Conservation (phyloP, 257 asterid species). For the Salvia rosmarinus region DNA sequence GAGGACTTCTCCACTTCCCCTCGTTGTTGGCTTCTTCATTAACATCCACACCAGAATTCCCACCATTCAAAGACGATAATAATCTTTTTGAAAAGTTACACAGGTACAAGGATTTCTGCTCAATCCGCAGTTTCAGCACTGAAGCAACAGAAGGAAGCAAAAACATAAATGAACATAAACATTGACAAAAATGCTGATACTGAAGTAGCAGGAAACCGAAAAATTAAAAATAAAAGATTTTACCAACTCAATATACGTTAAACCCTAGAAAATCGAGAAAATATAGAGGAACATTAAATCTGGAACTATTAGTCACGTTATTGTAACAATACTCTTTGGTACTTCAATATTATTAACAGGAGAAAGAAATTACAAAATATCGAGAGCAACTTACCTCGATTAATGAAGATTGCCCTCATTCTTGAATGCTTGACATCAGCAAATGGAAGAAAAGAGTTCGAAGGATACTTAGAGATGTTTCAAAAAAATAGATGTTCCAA, state of each 20-base stretch:
- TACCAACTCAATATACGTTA: not conserved
- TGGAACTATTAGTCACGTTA: not conserved
- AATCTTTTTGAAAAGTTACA: conserved; percentile 43
- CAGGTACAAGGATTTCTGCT: conserved; percentile 39
- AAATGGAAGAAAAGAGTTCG: conserved; percentile 2
- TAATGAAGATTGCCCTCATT: conserved; percentile 45
- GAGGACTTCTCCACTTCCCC: conserved; percentile 40
- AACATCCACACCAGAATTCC: conserved; percentile 40
- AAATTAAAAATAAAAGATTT: not conserved
- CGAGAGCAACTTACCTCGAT: conserved; percentile 44
- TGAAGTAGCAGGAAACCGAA: not conserved
- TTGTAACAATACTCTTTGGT: no score
- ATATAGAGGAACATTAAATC: not conserved
- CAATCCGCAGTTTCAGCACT: conserved; percentile 48
- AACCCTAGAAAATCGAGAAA: not conserved
- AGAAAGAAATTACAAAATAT: not conserved
- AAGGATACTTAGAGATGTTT: not conserved
- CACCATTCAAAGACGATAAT: conserved; percentile 47
- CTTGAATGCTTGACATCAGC: conserved; percentile 31
- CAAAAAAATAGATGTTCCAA: not conserved
- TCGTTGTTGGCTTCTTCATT: conserved; percentile 37
- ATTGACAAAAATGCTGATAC: not conserved
- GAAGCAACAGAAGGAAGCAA: conserved; percentile 44
- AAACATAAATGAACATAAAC: conserved; percentile 16
- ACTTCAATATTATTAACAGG: not conserved